Conservation (phyloP, 352 stramenopile genomes). For the Phytophthora fragariae region DNA sequence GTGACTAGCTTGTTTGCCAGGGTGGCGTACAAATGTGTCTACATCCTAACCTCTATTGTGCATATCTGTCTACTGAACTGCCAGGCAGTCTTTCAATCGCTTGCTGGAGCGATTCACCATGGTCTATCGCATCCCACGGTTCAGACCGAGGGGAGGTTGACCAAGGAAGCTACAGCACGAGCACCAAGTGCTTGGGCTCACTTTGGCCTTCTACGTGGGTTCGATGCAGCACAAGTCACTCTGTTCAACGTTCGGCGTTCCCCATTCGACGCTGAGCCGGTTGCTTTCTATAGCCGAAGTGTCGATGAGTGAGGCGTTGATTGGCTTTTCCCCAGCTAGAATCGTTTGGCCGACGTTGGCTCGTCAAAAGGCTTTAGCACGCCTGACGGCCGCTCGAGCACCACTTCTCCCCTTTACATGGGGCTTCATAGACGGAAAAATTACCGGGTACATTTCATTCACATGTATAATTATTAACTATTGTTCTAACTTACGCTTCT, state of each 20-base stretch:
- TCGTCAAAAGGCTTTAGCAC: constrained; percentile 5
- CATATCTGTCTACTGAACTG: not conserved
- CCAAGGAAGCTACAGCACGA: constrained; percentile 21
- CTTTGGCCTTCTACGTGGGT: constrained; percentile 30
- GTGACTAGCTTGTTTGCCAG: not conserved
- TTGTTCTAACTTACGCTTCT: not conserved
- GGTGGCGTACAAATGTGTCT: not conserved
- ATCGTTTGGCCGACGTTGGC: constrained; percentile 9
- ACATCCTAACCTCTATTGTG: not conserved
- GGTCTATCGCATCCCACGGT: not conserved
- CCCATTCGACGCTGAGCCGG: constrained; percentile 12
- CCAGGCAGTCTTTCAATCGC: not conserved
- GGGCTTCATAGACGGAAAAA: constrained; percentile 1
- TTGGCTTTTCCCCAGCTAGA: not conserved
- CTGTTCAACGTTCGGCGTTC: constrained; percentile 11
- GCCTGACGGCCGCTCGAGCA: not conserved
- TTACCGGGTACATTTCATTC: not conserved
- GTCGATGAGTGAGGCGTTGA: not conserved
- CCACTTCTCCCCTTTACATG: constrained; percentile 16
- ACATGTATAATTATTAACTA: not conserved
- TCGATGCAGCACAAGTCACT: constrained; percentile 9
- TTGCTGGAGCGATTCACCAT: not conserved
- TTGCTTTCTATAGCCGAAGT: not conserved
- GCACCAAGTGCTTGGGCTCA: constrained; percentile 22
- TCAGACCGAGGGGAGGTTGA: not conserved